phyloP scores from a whole-genome alignment of 306 rosid genomes.

The Chamaecrista fasciculata region DNA sequence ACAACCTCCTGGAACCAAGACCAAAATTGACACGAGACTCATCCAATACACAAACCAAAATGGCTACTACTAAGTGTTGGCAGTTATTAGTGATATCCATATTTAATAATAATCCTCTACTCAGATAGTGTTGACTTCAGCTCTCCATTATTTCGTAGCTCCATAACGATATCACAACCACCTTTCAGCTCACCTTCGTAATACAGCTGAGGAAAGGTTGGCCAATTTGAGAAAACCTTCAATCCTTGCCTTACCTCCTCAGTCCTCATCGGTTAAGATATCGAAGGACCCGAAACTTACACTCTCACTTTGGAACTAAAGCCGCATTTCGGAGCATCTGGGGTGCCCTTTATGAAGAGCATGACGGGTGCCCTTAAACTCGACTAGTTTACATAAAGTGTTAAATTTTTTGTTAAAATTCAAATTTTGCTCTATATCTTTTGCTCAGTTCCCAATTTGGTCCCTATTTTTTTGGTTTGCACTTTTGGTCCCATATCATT shows the following conservation, averaged over 20 bases:
- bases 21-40: constrained; percentile 31
- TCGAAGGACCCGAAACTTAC: constrained; percentile 76
- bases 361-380: constrained; percentile 75
- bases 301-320: constrained; percentile 89
- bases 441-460: too few species aligned
- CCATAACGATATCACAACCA: constrained; percentile 81
- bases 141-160: constrained; percentile 71
- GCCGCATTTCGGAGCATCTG: constrained; percentile 87
- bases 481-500: too few species aligned
- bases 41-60: constrained; percentile 21
- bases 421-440: too few species aligned
- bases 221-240: constrained; percentile 86
- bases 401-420: too few species aligned
- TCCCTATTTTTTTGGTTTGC: too few species aligned
- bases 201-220: constrained; percentile 92
- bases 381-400: too few species aligned
- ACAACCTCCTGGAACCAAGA: constrained; percentile 37
- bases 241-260: constrained; percentile 89
- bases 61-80: constrained; percentile 15
- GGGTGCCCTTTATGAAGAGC: constrained; percentile 92
- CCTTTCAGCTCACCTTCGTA: constrained; percentile 86
- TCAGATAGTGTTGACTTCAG: constrained; percentile 74
- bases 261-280: constrained; percentile 69
- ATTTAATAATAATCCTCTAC: constrained; percentile 40
- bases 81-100: constrained; percentile 28